Percentiles rank a stretch among this genome's conserved stretches.
Evolutionary conservation across 257 asterid genomes (phyloP).

Genomic region (Verbascum thapsus): DNA sequence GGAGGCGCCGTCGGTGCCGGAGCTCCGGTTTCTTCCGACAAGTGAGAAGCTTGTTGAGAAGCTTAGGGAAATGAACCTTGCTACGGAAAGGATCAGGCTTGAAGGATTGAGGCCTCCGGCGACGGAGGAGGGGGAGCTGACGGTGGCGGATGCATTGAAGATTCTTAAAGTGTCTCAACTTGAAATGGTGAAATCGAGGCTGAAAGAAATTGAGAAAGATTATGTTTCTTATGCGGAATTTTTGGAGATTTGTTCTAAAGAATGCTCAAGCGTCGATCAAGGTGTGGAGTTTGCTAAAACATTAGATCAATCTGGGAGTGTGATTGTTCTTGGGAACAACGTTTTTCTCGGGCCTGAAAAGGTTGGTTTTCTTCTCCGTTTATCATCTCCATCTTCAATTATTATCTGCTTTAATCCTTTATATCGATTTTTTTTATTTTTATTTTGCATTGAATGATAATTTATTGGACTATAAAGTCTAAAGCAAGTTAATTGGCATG

Average conservation of each 20-base stretch:
- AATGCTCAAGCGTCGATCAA: slow-evolving; percentile 49
- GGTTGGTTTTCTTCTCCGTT: slow-evolving; percentile 52
- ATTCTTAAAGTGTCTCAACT: slow-evolving; percentile 65
- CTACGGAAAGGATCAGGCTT: slow-evolving; percentile 57
- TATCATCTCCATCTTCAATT: neutral
- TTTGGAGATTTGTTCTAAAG: slow-evolving; percentile 51
- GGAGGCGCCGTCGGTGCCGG: slow-evolving; percentile 26
- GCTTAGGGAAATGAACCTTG: slow-evolving; percentile 70
- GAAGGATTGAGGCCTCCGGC: slow-evolving; percentile 62
- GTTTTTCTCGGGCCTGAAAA: slow-evolving; percentile 74
- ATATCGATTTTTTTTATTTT: neutral
- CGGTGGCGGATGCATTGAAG: slow-evolving; percentile 70
- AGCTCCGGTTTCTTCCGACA: slow-evolving; percentile 48
- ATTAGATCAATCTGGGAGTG: slow-evolving; percentile 80
- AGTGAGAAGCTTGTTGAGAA: slow-evolving; percentile 64
- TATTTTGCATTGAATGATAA: neutral
- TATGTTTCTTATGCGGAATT: slow-evolving; percentile 49
- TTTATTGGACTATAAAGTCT: too few species aligned
- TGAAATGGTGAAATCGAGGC: slow-evolving; percentile 61
- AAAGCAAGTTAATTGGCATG: too few species aligned
- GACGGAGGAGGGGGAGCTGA: slow-evolving; percentile 33
- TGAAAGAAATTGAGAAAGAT: slow-evolving; percentile 49
- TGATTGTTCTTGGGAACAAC: slow-evolving; percentile 69
- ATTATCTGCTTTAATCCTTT: neutral
- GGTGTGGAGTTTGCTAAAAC: slow-evolving; percentile 57